Evolutionary conservation across 2,329 filamentous ascomycete species (phyloP), one percentile per base, ranked within the genome.

Genomic region (Sarocladium brachiariae): DNA sequence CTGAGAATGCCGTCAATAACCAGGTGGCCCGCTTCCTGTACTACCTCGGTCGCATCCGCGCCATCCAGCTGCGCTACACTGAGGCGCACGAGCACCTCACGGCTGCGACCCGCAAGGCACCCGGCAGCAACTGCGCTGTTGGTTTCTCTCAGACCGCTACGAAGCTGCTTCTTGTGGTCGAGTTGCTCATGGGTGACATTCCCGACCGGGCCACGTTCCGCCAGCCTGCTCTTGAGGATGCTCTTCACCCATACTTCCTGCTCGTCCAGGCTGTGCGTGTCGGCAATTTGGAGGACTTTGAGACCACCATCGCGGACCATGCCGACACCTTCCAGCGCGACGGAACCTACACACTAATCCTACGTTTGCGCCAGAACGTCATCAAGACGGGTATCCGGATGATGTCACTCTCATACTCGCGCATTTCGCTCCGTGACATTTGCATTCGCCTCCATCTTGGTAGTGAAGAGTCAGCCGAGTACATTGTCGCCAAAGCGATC

Each of bases 381-480:
- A 97, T 99, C 81, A 96, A 96, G 77, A 99, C 93, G 3, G 93
- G 93, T 58, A 96, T 99, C 56, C 89, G 93, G 59, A 96, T 97
- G 90, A 95, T 99, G 82, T 97, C 92, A 35, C 77, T 99, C 56
- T 96, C 91, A 18, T 99, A 99, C 75, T 96, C 92, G 53, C 88
- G 92, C 55, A 99, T 99, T 63, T 96, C 92, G 1, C 80, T 99
- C 51, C 86, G 93, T 52, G 93, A 99, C 65, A 99, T 99, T 59
- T 99, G 93, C 73, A 90, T 97, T 53, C 88, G 93, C 45, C 78
- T 99, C 48, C 90, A 95, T 49, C 77, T 99, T 9, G 89, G 93
- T 57, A 95, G 88, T 59, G 93, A 99, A 67, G 93, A 99, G 75
- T 96, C 89, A 37, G 93, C 93, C 10, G 93, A 99, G 72, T 99